A percentile compares a stretch with the other conserved stretches of the same genome.
Evolutionary conservation across 768 basidiomycete species (phyloP).

Genomic region (Boletus subparvulus): DNA sequence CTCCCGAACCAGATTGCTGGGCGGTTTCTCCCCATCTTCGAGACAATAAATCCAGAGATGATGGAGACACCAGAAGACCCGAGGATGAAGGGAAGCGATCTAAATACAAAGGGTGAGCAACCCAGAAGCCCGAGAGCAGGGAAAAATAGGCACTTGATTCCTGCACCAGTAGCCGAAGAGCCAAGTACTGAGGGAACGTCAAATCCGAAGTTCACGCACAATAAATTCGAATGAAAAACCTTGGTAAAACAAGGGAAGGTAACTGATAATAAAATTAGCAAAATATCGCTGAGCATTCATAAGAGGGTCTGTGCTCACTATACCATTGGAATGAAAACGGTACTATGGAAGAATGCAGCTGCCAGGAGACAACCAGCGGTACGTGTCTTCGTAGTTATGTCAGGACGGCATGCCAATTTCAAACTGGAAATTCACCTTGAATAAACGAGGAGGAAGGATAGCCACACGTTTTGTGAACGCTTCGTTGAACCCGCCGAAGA

Average conservation of each 20-base stretch:
- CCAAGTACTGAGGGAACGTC: constrained; percentile 47
- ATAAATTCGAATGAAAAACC: constrained; percentile 5
- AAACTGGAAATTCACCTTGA: constrained; percentile 46
- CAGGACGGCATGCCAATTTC: not conserved
- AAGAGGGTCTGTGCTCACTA: constrained; percentile 14
- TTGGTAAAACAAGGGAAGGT: constrained; percentile 77
- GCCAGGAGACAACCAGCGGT: constrained; percentile 65
- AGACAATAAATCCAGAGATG: constrained; percentile 55
- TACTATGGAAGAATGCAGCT: constrained; percentile 57
- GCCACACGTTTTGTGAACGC: constrained; percentile 58
- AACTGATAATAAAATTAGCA: constrained; percentile 27
- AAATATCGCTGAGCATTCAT: too few species aligned
- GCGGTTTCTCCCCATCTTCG: constrained; percentile 57
- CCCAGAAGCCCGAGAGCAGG: not conserved
- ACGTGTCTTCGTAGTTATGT: constrained; percentile 46
- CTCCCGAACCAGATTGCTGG: constrained; percentile 64
- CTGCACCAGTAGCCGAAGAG: constrained; percentile 68
- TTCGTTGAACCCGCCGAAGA: constrained; percentile 57
- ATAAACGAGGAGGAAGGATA: constrained; percentile 72
- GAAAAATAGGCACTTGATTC: constrained; percentile 59
- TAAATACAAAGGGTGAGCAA: constrained; percentile 23
- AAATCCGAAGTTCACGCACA: not conserved
- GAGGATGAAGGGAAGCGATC: constrained; percentile 73
- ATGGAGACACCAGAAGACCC: constrained; percentile 50
- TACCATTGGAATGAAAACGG: constrained; percentile 53